Evolutionary conservation across 2,329 filamentous ascomycete species (phyloP).

Genomic region (Beauveria sp.): DNA sequence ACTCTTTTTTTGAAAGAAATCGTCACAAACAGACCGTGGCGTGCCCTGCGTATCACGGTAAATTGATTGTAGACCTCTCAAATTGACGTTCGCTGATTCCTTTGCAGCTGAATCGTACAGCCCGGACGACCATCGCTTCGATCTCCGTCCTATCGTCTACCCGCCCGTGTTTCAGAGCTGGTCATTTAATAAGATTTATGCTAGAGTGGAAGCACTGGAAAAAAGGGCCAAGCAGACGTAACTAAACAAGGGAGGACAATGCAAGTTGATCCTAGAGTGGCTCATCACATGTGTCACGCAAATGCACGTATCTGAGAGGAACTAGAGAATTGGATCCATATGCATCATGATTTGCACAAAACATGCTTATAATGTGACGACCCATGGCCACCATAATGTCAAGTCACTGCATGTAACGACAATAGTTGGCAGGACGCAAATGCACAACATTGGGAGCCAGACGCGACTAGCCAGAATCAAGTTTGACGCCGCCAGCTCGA

Average conservation of each 20-base stretch:
- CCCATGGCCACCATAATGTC: constrained; percentile 24
- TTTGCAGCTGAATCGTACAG: constrained; percentile 19
- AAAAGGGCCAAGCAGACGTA: constrained; percentile 11
- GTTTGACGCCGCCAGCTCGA: too few species aligned
- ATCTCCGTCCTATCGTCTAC: constrained; percentile 35
- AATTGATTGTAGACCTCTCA: neutral
- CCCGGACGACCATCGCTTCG: constrained; percentile 32
- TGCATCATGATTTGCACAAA: constrained; percentile 19
- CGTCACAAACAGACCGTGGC: constrained; percentile 58
- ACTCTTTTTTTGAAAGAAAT: constrained; percentile 45
- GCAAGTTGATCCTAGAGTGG: too few species aligned
- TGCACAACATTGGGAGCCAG: too few species aligned
- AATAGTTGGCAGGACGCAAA: too few species aligned
- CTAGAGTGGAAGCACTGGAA: constrained; percentile 26
- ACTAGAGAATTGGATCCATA: constrained; percentile 21
- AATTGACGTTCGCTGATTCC: neutral
- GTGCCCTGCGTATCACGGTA: constrained; percentile 41
- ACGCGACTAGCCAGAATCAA: too few species aligned
- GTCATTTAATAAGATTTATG: constrained; percentile 34
- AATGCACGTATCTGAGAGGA: too few species aligned
- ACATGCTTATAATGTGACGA: neutral
- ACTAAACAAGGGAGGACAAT: neutral
- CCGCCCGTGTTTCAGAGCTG: constrained; percentile 28
- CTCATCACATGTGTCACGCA: too few species aligned
- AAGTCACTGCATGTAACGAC: constrained; percentile 8